Conservation (phyloP, 768 basidiomycete genomes). For the Erythrobasidium yunnanense region DNA sequence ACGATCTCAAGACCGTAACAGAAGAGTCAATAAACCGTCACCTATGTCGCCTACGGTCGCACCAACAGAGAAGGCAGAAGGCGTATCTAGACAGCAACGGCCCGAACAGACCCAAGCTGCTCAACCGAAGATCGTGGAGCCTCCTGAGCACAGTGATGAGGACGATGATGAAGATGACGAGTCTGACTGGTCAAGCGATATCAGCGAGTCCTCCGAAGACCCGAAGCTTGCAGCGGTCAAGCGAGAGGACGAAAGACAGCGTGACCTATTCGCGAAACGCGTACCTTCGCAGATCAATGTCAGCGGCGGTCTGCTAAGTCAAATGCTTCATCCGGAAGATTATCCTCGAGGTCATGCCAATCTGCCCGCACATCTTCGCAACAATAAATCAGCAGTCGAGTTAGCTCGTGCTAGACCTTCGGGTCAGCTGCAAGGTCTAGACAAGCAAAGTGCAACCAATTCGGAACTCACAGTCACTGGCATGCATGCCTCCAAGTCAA, state of each 20-base stretch:
- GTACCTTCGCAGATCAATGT: slow-evolving; percentile 7
- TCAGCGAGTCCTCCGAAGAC: slow-evolving; percentile 8
- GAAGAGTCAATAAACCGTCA: too few relatives aligned
- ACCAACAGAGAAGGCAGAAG: too few relatives aligned
- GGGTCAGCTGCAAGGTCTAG: neutral
- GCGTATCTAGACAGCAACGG: neutral
- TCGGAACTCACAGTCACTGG: slow-evolving; percentile 25
- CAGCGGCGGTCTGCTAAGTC: neutral
- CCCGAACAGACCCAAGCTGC: neutral
- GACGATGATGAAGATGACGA: slow-evolving; percentile 20
- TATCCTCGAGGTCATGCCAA: slow-evolving; percentile 8
- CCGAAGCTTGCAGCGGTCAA: neutral
- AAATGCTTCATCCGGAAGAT: slow-evolving; percentile 5
- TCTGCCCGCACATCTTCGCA: slow-evolving; percentile 8
- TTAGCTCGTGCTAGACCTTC: neutral
- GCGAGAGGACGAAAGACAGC: slow-evolving; percentile 8
- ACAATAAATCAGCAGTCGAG: slow-evolving; percentile 20
- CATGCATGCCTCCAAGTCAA: slow-evolving; percentile 23
- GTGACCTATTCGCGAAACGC: slow-evolving; percentile 15
- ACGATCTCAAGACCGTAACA: neutral
- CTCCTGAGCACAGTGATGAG: slow-evolving; percentile 9
- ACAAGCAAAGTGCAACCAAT: neutral
- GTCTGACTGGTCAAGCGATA: slow-evolving; percentile 23
- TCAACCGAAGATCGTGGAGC: too few relatives aligned
- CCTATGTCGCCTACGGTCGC: too few relatives aligned